These are phyloP conservation scores for Colletotrichum filicis DNA, from an alignment of 2,329 filamentous ascomycete genomes.

Conservation along the genomic window DNA sequence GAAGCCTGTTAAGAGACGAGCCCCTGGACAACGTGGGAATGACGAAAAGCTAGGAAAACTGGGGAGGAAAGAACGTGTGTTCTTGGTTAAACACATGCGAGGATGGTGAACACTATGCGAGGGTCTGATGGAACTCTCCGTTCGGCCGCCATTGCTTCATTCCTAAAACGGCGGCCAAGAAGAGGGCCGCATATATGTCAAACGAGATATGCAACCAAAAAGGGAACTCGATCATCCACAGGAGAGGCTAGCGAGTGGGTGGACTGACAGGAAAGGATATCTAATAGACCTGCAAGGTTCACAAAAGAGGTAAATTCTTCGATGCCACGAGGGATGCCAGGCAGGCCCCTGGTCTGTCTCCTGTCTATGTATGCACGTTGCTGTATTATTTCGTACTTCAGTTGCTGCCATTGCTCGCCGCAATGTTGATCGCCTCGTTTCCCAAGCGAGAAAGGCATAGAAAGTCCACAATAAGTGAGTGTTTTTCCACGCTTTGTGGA, in stretches of 20 bases:
- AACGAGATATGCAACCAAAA: neutral
- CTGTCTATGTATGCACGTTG: neutral
- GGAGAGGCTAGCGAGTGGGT: neutral
- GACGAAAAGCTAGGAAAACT: neutral
- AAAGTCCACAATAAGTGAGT: neutral
- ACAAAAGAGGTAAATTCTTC: neutral
- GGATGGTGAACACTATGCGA: neutral
- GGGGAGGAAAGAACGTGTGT: neutral
- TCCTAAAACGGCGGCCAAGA: neutral
- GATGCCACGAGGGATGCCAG: constrained; percentile 17
- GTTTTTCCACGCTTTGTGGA: constrained; percentile 19
- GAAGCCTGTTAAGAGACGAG: neutral
- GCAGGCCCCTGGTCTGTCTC: neutral
- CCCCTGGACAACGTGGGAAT: constrained; percentile 15
- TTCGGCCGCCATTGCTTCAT: neutral
- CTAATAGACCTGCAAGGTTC: neutral
- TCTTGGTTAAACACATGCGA: neutral
- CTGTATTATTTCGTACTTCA: neutral
- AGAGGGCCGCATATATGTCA: neutral
- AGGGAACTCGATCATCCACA: neutral
- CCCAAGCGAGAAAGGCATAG: neutral
- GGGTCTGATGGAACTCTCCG: neutral
- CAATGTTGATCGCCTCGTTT: constrained; percentile 3
- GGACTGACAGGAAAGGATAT: neutral
- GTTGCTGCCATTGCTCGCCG: neutral